Conservation (phyloP, 2,329 filamentous ascomycete genomes). For the Sclerotinia glacialis region DNA sequence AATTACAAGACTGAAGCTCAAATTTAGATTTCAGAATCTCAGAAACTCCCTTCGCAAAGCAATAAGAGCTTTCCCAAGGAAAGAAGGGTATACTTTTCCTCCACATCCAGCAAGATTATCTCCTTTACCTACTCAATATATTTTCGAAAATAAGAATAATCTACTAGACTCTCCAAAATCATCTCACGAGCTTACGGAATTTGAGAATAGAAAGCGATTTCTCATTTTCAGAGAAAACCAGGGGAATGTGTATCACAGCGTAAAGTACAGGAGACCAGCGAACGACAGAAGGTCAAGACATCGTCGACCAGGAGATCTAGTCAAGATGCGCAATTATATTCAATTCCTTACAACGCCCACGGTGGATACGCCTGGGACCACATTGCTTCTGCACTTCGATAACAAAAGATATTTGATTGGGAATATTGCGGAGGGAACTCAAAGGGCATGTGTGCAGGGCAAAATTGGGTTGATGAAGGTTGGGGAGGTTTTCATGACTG, state of each 20-base stretch:
- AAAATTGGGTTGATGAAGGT: slow-evolving; percentile 63
- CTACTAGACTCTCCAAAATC: neutral
- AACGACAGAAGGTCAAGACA: neutral
- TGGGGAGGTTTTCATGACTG: slow-evolving; percentile 79
- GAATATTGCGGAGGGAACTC: slow-evolving; percentile 76
- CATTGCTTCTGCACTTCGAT: slow-evolving; percentile 75
- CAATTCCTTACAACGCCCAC: slow-evolving; percentile 81
- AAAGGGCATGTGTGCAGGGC: slow-evolving; percentile 63
- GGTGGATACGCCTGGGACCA: slow-evolving; percentile 80
- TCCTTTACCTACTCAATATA: neutral
- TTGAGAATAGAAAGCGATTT: neutral
- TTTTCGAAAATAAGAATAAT: slow-evolving; percentile 1
- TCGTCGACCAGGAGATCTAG: neutral
- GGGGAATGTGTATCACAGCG: slow-evolving; percentile 14
- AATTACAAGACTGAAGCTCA: slow-evolving; percentile 1
- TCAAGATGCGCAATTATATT: slow-evolving; percentile 68
- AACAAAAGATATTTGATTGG: slow-evolving; percentile 83
- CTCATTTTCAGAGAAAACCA: neutral
- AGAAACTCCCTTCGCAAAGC: neutral
- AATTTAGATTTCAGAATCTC: slow-evolving; percentile 7
- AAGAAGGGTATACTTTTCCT: slow-evolving; percentile 1
- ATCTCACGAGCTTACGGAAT: neutral
- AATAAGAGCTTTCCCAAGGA: neutral
- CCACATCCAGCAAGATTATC: slow-evolving; percentile 15
- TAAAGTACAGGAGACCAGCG: neutral